Base-by-base conservation (phyloP, 2,329 filamentous ascomycete genomes). In the Pseudogymnoascus sp. region DNA sequence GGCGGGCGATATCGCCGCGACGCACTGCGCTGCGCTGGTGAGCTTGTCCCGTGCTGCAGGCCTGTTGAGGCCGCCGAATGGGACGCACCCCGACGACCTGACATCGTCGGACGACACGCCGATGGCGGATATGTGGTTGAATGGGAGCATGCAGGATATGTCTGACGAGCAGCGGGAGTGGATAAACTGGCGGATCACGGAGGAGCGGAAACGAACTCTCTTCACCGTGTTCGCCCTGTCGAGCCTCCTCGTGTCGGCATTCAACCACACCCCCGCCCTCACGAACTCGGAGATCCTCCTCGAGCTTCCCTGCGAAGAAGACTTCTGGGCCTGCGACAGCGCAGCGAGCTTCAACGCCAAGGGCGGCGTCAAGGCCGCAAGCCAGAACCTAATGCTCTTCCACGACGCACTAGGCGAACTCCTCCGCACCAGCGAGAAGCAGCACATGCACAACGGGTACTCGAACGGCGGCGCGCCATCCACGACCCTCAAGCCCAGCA, bases 251-350 rank as follows among this genome's bases (percentile, higher is more conserved):
- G 92, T 96, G 14, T 91, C 91, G 2, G 91, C 92, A 2, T 97
- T 97, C 78, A 97, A 97, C 73, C 91, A 96, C 73, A 85, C 90
- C 1, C 95, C 93, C 5, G 89, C 91, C 1, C 82, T 99, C 70
- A 92, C 93, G 50, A 97, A 97, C 74, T 97, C 93, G 0, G 93
- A 99, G 74, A 93, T 97, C 61, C 82, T 87, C 62, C 82, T 97
- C 25, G 90, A 96, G 70, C 80, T 97, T 16, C 95, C 95, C 2
- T 97, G 93, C 69, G 92, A 96, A 72, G 95, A 99, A 74, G 89
- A 96, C 64, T 86, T 96, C 59, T 97, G 92, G 82, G 83, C 88
- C 5, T 92, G 91, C 0, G 89, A 96, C 67, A 91, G 84, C 38
- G 87, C 90, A n/a, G 84, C 88, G n/a, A 84, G 84, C 7, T 99